Base-by-base conservation (phyloP, 805 yeast species). In the Yarrowia osloensis region DNA sequence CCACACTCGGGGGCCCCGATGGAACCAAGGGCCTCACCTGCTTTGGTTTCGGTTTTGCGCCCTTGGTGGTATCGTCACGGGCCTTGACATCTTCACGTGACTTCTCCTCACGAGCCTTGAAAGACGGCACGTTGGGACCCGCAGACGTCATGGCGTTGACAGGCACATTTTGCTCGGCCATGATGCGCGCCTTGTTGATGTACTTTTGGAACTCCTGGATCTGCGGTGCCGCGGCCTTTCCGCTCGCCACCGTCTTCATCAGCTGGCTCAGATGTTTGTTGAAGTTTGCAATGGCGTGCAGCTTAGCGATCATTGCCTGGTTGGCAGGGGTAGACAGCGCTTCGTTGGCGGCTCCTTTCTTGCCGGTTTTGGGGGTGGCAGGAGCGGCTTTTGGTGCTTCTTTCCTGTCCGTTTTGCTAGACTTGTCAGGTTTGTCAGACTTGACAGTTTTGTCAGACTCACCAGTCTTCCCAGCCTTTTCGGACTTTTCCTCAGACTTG, bases 171-270 rank as follows among this genome's bases (percentile, higher is more conserved):
- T 61, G 49, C 8, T 61, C 66, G 12, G 66, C 66, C 66, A 61
- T 61, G 12, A 44, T 22, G 2, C 89, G 83, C 0, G 98, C 98
- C 66, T 86, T 81, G 68, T 85, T 87, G 67, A 94, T 91, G 72
- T 89, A 90, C 22, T 84, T 86, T 75, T 93, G 97, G 75, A 94
- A 94, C 54, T 85, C 86, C 26, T 84, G 79, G 19, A 94, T 88
- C 75, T 91, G 94, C 7, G 83, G 86, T 5, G 85, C 83, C 0
- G 86, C 76, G 0, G 97, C 97, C 26, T 81, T 82, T 4, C 97
- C 97, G 67, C 88, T 84, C 0, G 98, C 98, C 1, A 94, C 97
- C 5, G 82, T 84, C 69, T 88, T 86, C 97, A 94, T 92, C 65
- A 94, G 78, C 0, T 82, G 77, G 70, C 86, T 88, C 61, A 94